Evolutionary conservation across 2,329 filamentous ascomycete species (phyloP).

Genomic region (Cercospora canescens): DNA sequence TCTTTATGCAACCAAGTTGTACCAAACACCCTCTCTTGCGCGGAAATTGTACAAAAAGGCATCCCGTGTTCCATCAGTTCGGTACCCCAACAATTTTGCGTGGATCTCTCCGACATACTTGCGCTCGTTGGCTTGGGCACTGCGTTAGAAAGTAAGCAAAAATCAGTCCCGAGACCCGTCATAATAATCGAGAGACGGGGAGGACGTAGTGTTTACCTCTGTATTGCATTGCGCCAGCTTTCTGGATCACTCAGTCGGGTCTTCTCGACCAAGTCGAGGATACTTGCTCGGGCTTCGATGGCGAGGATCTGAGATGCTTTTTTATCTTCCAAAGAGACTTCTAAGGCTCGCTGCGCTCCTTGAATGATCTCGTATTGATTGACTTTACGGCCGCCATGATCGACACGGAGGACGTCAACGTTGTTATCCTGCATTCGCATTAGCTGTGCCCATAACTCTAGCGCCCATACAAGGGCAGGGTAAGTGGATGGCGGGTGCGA

Average conservation of each 20-base stretch:
- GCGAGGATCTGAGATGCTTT: slow-evolving; percentile 79
- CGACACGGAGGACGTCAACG: slow-evolving; percentile 80
- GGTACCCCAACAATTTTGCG: slow-evolving; percentile 68
- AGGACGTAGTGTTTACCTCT: slow-evolving; percentile 46
- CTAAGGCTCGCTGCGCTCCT: slow-evolving; percentile 60
- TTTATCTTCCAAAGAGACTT: slow-evolving; percentile 68
- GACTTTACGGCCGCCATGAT: slow-evolving; percentile 85
- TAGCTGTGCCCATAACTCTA: background rate
- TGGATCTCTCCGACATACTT: slow-evolving; percentile 83
- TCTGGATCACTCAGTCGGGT: slow-evolving; percentile 79
- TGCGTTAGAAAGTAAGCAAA: background rate
- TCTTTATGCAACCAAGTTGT: slow-evolving; percentile 62
- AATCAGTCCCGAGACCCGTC: too few relatives aligned
- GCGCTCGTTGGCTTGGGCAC: slow-evolving; percentile 71
- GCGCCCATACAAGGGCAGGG: background rate
- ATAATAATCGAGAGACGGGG: background rate
- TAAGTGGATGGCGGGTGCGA: too few relatives aligned
- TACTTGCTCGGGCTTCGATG: slow-evolving; percentile 81
- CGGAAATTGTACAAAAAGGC: slow-evolving; percentile 92
- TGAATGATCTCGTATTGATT: slow-evolving; percentile 86
- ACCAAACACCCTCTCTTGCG: slow-evolving; percentile 80
- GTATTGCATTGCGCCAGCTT: slow-evolving; percentile 79
- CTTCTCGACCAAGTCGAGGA: slow-evolving; percentile 73
- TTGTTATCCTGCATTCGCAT: slow-evolving; percentile 44
- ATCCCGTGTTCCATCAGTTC: slow-evolving; percentile 61